Evolutionary conservation across 805 yeast genomes (phyloP).

Genomic region (Nadsonia fulvescens): DNA sequence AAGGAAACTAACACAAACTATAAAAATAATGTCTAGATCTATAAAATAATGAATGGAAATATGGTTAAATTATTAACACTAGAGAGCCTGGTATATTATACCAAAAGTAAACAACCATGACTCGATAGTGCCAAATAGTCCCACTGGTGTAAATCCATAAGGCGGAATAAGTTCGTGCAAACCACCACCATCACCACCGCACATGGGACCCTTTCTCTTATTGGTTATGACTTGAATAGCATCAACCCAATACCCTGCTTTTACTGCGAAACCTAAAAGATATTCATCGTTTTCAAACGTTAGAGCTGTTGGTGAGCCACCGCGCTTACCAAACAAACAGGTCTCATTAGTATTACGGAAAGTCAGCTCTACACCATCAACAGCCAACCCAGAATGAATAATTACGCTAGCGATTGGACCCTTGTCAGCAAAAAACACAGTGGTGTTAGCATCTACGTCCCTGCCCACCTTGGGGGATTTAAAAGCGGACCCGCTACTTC

Average conservation of each 20-base stretch:
- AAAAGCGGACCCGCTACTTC: slow-evolving; percentile 5
- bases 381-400: slow-evolving; percentile 54
- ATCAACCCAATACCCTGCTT: slow-evolving; percentile 83
- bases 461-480: slow-evolving; percentile 11
- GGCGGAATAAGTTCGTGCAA: slow-evolving; percentile 47
- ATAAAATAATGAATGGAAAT: too few relatives aligned
- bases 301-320: slow-evolving; percentile 29
- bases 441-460: slow-evolving; percentile 14
- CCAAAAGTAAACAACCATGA: slow-evolving; percentile 66
- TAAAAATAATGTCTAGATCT: too few relatives aligned
- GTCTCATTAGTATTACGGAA: slow-evolving; percentile 16
- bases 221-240: slow-evolving; percentile 55
- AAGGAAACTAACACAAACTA: too few relatives aligned
- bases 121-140: slow-evolving; percentile 52
- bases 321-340: slow-evolving; percentile 20
- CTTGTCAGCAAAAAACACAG: slow-evolving; percentile 15
- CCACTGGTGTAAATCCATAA: slow-evolving; percentile 38
- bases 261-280: slow-evolving; percentile 39
- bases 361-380: slow-evolving; percentile 60
- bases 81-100: slow-evolving; percentile 27
- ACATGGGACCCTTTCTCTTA: slow-evolving; percentile 25
- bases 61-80: neutral
- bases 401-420: slow-evolving; percentile 30
- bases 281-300: slow-evolving; percentile 37
- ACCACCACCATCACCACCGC: slow-evolving; percentile 56